A percentile compares a stretch with the other conserved stretches of the same genome.
Conservation (phyloP, 176 grass and related monocot genomes). For the Rhynchospora breviuscula region DNA sequence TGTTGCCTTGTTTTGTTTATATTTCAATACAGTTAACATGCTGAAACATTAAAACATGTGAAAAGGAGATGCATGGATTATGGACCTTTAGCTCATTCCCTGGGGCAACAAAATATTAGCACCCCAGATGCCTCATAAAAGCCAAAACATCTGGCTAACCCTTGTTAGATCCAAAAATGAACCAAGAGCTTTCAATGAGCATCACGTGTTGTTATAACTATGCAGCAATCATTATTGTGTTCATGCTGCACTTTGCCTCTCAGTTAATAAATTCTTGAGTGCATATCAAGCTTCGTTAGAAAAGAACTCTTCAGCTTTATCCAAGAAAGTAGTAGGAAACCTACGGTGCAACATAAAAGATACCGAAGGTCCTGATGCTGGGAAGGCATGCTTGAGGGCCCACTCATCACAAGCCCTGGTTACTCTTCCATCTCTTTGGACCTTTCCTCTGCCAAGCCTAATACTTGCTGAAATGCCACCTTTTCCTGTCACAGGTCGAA, state of each 20-base stretch:
- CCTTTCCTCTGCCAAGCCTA: constrained; percentile 53
- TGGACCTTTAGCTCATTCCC: constrained; percentile 7
- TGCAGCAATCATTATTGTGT: constrained; percentile 23
- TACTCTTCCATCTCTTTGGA: constrained; percentile 61
- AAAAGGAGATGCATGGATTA: neutral
- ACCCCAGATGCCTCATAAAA: neutral
- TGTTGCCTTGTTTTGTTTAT: neutral
- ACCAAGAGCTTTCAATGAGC: neutral
- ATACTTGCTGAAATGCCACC: constrained; percentile 32
- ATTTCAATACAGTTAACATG: constrained; percentile 4
- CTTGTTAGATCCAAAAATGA: constrained; percentile 11
- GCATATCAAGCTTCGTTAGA: constrained; percentile 36
- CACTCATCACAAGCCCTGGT: constrained; percentile 50
- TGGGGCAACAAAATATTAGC: neutral
- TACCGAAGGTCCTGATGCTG: constrained; percentile 50
- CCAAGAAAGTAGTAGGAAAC: constrained; percentile 81
- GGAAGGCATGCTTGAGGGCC: constrained; percentile 49
- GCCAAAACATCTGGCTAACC: neutral
- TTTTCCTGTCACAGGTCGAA: constrained; percentile 44
- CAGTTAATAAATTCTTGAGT: constrained; percentile 5
- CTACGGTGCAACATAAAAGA: constrained; percentile 76
- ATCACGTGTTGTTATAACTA: neutral
- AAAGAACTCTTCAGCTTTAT: constrained; percentile 86
- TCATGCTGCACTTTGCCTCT: constrained; percentile 4
- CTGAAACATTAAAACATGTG: neutral